These are phyloP conservation scores for Candida michaelii DNA, from an alignment of 805 yeast genomes.

Conservation along the genomic window DNA sequence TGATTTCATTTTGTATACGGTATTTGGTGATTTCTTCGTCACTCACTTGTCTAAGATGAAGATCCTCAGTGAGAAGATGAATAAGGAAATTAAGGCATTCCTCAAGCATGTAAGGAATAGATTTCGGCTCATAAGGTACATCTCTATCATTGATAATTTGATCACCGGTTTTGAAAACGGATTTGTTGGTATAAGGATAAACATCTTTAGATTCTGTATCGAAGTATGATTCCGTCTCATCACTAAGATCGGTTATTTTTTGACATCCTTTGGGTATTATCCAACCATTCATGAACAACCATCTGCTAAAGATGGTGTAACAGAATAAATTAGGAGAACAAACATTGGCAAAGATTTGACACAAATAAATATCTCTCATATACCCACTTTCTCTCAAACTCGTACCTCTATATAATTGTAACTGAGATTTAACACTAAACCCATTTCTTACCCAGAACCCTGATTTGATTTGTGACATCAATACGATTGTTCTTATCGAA, in stretches of 20 bases:
- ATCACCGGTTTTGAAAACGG: neutral
- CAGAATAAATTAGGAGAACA: conserved; percentile 55
- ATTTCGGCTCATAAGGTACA: conserved; percentile 43
- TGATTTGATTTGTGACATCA: conserved; percentile 78
- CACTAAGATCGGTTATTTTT: neutral
- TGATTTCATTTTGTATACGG: conserved; percentile 65
- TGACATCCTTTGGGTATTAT: conserved; percentile 14
- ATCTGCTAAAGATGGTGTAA: conserved; percentile 60
- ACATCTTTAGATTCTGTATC: too few relatives aligned
- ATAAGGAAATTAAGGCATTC: conserved; percentile 73
- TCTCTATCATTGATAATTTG: neutral
- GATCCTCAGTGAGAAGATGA: conserved; percentile 65
- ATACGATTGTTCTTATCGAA: conserved; percentile 72
- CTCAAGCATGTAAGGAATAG: conserved; percentile 66
- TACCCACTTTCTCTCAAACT: conserved; percentile 83
- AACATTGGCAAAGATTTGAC: conserved; percentile 59
- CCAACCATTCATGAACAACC: conserved; percentile 55
- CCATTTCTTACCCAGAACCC: conserved; percentile 98
- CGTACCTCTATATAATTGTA: conserved; percentile 73
- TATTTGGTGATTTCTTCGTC: conserved; percentile 50
- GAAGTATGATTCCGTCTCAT: too few relatives aligned
- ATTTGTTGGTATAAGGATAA: neutral
- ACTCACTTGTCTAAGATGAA: conserved; percentile 50
- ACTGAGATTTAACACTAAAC: conserved; percentile 71
- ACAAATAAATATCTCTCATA: conserved; percentile 70